phyloP scores from a whole-genome alignment of 441 rosid genomes.

The Viola pubescens region DNA sequence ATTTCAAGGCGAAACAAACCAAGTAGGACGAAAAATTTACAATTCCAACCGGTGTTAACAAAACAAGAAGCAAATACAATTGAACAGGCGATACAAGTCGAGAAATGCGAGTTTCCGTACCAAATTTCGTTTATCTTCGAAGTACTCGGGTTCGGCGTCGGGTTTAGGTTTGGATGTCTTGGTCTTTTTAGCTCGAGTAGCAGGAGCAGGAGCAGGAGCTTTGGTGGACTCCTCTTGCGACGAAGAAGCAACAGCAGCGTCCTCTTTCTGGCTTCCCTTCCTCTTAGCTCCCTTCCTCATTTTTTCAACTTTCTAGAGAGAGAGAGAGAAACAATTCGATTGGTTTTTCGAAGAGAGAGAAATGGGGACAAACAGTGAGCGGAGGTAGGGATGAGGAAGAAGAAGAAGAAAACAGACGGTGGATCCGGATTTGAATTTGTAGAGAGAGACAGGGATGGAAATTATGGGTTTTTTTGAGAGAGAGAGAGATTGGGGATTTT shows the following conservation, averaged over 20 bases:
- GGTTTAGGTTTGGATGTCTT: constrained; percentile 36
- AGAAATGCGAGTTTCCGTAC: constrained; percentile 25
- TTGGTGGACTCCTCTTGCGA: constrained; percentile 18
- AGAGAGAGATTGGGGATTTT: constrained; percentile 13
- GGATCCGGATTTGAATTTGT: constrained; percentile 37
- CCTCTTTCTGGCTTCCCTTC: constrained; percentile 37
- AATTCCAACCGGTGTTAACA: not conserved
- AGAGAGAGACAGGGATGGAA: constrained; percentile 8
- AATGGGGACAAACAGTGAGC: not conserved
- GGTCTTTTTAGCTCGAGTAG: constrained; percentile 41
- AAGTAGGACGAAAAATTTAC: not conserved
- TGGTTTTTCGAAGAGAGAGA: not conserved
- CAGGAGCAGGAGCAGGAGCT: constrained; percentile 5
- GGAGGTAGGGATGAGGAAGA: not conserved
- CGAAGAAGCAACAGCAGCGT: constrained; percentile 20
- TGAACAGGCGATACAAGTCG: not conserved
- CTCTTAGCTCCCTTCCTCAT: constrained; percentile 81
- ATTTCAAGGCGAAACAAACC: not conserved
- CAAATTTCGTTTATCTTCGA: constrained; percentile 79
- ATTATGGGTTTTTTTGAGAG: not conserved
- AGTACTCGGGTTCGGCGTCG: constrained; percentile 45
- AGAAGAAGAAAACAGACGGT: constrained; percentile 14
- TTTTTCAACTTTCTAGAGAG: not conserved
- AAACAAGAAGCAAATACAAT: not conserved
- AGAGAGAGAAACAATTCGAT: constrained; percentile 6